Conservation (phyloP, 2,329 filamentous ascomycete genomes). For the Trichophyton equinum region DNA sequence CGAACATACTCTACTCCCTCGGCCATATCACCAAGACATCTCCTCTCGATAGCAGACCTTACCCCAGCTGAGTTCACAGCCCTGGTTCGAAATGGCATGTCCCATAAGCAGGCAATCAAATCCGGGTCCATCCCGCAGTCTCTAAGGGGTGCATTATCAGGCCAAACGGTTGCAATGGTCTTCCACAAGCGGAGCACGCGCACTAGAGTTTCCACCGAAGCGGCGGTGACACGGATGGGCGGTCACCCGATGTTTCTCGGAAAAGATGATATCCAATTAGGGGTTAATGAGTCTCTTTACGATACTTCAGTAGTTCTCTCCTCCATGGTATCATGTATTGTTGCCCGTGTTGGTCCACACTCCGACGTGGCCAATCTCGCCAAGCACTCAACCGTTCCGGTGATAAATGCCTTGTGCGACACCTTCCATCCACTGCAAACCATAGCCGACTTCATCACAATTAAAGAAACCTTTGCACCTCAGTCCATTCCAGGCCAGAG, state of each 20-base stretch:
- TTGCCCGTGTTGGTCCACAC: constrained; percentile 66
- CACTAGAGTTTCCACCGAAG: constrained; percentile 86
- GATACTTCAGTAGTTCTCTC: constrained; percentile 88
- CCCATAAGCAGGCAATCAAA: constrained; percentile 67
- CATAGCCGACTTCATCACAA: constrained; percentile 85
- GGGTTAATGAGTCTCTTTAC: constrained; percentile 85
- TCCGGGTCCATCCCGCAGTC: constrained; percentile 47
- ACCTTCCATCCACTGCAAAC: constrained; percentile 89
- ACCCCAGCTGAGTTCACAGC: constrained; percentile 64
- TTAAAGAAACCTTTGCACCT: constrained; percentile 62
- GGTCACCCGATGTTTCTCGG: constrained; percentile 95
- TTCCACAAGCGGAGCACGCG: constrained; percentile 94
- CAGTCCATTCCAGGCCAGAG: constrained; percentile 18
- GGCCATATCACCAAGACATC: constrained; percentile 60
- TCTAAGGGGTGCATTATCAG: constrained; percentile 51
- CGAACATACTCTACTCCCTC: constrained; percentile 30
- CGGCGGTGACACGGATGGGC: constrained; percentile 73
- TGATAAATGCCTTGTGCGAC: constrained; percentile 80
- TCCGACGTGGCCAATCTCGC: constrained; percentile 61
- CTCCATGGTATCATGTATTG: constrained; percentile 78
- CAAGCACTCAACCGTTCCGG: constrained; percentile 60
- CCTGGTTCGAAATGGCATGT: constrained; percentile 68
- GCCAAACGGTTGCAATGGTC: constrained; percentile 83
- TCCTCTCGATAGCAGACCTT: constrained; percentile 84
- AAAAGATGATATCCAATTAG: constrained; percentile 90